Percentiles rank a stretch among this genome's conserved stretches.
These are phyloP conservation scores for Blastocystis sp. DNA, from an alignment of 352 stramenopile species.

Conservation along the genomic window DNA sequence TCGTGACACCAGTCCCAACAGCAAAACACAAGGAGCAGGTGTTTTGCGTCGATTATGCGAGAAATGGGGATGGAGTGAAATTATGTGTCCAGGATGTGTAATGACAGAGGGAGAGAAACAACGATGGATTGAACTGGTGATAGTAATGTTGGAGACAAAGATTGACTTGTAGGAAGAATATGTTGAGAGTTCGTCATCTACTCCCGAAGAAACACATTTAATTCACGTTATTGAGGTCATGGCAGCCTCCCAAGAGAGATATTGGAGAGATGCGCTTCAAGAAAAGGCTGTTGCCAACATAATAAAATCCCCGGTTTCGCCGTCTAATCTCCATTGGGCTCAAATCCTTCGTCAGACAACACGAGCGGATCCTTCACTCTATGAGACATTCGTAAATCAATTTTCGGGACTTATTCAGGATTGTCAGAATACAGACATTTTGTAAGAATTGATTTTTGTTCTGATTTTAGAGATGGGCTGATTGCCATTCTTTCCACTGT, in stretches of 20 bases:
- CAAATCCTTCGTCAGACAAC: background rate
- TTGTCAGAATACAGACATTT: background rate
- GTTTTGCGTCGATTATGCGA: background rate
- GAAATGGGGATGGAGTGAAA: background rate
- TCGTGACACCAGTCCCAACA: conserved; percentile 5
- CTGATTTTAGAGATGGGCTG: background rate
- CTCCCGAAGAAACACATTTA: no score
- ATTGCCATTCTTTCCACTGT: background rate
- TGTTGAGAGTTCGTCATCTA: background rate
- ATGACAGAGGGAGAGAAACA: conserved; percentile 27
- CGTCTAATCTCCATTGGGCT: background rate
- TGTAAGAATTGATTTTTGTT: background rate
- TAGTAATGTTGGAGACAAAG: background rate
- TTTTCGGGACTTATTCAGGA: background rate
- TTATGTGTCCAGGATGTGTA: background rate
- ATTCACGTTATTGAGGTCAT: no score
- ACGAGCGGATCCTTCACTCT: background rate
- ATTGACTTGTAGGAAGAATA: background rate
- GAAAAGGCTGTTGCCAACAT: background rate
- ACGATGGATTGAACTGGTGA: background rate
- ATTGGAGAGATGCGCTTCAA: background rate
- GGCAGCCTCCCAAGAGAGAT: background rate
- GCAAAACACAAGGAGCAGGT: background rate
- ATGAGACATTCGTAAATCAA: background rate
- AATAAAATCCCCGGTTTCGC: background rate